A percentile compares a stretch with the other conserved stretches of the same genome.
Conservation (phyloP, 208 protist species). For the Acanthamoeba divionensis region DNA sequence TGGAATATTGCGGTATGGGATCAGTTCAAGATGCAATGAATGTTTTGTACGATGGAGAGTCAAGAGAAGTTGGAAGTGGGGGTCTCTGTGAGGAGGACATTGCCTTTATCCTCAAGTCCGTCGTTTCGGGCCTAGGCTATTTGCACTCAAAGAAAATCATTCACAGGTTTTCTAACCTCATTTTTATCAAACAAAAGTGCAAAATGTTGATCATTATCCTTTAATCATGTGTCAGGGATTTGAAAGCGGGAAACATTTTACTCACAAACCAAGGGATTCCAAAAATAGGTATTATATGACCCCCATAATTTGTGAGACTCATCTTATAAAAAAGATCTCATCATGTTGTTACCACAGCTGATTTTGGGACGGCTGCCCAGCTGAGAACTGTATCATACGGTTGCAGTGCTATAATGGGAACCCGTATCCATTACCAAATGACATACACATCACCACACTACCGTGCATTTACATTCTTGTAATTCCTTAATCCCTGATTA, state of each 20-base stretch:
- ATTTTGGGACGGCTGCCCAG: slow-evolving; percentile 30
- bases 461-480: neutral
- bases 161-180: neutral
- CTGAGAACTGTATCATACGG: neutral
- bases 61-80: neutral
- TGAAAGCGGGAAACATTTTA: slow-evolving; percentile 33
- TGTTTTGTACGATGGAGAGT: neutral
- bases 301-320: neutral
- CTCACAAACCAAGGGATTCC: neutral
- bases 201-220: neutral
- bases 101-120: slow-evolving; percentile 10
- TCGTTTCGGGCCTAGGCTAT: slow-evolving; percentile 8
- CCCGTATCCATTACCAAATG: neutral
- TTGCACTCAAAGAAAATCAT: slow-evolving; percentile 36
- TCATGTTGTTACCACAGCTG: neutral
- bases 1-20: slow-evolving; percentile 20
- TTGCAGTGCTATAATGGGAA: slow-evolving; percentile 12
- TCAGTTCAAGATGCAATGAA: slow-evolving; percentile 9
- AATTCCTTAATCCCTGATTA: neutral
- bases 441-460: neutral
- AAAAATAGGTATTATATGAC: neutral
- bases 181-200: neutral
- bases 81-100: slow-evolving; percentile 18
- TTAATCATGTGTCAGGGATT: neutral
- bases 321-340: neutral